Base-by-base conservation (phyloP, 306 rosid genomes). In the Castanea mollissima region DNA sequence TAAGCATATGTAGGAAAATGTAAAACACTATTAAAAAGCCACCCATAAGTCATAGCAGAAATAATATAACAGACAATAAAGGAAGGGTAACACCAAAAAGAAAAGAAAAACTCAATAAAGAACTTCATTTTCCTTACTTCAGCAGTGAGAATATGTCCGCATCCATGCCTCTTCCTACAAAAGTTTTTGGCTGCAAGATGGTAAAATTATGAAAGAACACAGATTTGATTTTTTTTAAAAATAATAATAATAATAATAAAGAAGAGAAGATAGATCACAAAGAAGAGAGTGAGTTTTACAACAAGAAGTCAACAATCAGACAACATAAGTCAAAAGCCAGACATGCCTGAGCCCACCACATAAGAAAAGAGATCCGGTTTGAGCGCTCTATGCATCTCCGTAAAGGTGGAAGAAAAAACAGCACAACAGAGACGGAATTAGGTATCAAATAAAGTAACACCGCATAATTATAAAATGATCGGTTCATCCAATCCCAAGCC, bases 291-390 rank as follows among this genome's bases (percentile, higher is more conserved):
- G 27, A 25, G 1, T 25, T 25, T 25, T 52, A 52, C 72, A 75
- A 71, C 58, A 44, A 59, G 59, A 55, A 74, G 68, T 25, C 27
- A 25, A 25, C 27, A 25, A 25, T 2, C 55, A 55, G 38, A 70
- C 57, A 80, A 46, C 60, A 12, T 76, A 16, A 32, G 62, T 23
- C 6, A 14, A 73, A 57, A 76, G 19, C 20, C 58, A 63, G 80
- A 75, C 71, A 59, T 81, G 20, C 92, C 96, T 93, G 98, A 87
- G 98, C 90, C 99, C 99, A 95, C 99, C 99, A 93, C 96, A 89
- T 91, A 35, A 91, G 55, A 72, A 95, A 82, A 74, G 97, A 89
- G 82, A 91, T 77, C 79, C 85, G 78, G 74, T 95, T 91, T 58
- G 99, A 93, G 55, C 94, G 90, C 87, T 93, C 98, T 89, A 93